Evolutionary conservation across 192 early-diverging fungal genomes (phyloP).

Genomic region (Coemansia sp.): DNA sequence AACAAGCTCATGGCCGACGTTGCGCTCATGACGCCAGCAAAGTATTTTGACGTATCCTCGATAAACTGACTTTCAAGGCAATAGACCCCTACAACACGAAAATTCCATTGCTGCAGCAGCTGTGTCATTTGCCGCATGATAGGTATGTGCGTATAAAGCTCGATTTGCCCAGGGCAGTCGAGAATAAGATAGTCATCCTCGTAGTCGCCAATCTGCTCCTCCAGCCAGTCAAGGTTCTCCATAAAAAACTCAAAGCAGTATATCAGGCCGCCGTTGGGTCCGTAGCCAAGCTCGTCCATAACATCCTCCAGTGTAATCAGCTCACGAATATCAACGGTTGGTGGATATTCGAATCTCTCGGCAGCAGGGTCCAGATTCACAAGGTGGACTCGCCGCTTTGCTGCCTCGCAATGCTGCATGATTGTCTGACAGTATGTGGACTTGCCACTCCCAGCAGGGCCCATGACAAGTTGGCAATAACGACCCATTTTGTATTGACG

Average conservation of each 20-base stretch:
- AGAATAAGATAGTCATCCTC: constrained; percentile 97
- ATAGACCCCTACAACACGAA: constrained; percentile 92
- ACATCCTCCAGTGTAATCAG: constrained; percentile 98
- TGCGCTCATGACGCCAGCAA: constrained; percentile 93
- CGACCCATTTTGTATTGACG: constrained; percentile 56
- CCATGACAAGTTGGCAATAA: constrained; percentile 94
- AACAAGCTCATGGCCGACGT: constrained; percentile 95
- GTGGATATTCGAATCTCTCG: constrained; percentile 92
- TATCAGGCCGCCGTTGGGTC: constrained; percentile 95
- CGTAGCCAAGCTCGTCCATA: constrained; percentile 95
- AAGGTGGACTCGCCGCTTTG: constrained; percentile 81
- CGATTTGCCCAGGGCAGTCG: constrained; percentile 98
- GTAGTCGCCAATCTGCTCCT: constrained; percentile 86
- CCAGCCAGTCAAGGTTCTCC: constrained; percentile 96
- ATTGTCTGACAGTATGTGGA: constrained; percentile 96
- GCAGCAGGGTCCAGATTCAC: constrained; percentile 98
- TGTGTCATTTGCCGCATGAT: constrained; percentile 87
- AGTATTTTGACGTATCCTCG: constrained; percentile 94
- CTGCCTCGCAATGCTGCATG: constrained; percentile 88
- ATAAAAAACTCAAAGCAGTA: constrained; percentile 97
- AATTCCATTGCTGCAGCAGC: constrained; percentile 67
- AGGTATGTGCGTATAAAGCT: constrained; percentile 97
- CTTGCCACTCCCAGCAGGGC: constrained; percentile 93
- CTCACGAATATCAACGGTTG: constrained; percentile 87
- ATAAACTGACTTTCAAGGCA: constrained; percentile 93